Base-by-base conservation (phyloP, 2,329 filamentous ascomycete genomes). In the Hypoxylon sp. region DNA sequence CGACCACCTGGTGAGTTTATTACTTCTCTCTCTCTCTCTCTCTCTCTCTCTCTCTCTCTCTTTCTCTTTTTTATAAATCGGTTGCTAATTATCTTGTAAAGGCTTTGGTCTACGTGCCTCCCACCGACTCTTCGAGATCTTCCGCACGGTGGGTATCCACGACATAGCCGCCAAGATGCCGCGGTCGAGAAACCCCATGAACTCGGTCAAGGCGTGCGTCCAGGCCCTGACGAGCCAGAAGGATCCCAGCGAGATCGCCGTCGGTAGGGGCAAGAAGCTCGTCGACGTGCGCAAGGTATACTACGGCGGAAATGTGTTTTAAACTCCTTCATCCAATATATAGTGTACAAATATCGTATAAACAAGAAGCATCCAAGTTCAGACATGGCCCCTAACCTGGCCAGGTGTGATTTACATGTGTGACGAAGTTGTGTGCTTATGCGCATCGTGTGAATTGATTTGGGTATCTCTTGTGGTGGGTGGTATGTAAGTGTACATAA, bases 281-380 rank as follows among this genome's bases (percentile, higher is more conserved):
- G 91, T 99, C 23, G 94, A 99, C 77, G 90, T 93, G 59, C 81
- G 94, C 63, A 97, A 94, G 79, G 94, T 97, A 67, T 99, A 99
- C 77, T 97, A 97, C 74, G 91, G 90, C 42, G 91, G 91, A 27
- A 81, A 80, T 72, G 80, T 88, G 71, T 81, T 51, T 37, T 62
- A 50, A 53, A 23, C 36, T n/a, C n/a, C n/a, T n/a, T n/a, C n/a
- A n/a, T n/a, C n/a, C n/a, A n/a, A n/a, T n/a, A n/a, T 5, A 35
- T n/a, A 37, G 29, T 62, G 60, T 63, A 59, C 53, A 60, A 61
- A 55, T 62, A 41, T 32, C 23, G 42, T 60, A 45, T 53, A 54
- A 44, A 30, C 16, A 38, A 20, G 9, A 35, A 47, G 5, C 29
- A 13, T 35, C 11, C 6, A 51, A 44, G 19, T 9, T 19, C 27